Evolutionary conservation across 257 asterid genomes (phyloP).

Genomic region (Solanum piurae): DNA sequence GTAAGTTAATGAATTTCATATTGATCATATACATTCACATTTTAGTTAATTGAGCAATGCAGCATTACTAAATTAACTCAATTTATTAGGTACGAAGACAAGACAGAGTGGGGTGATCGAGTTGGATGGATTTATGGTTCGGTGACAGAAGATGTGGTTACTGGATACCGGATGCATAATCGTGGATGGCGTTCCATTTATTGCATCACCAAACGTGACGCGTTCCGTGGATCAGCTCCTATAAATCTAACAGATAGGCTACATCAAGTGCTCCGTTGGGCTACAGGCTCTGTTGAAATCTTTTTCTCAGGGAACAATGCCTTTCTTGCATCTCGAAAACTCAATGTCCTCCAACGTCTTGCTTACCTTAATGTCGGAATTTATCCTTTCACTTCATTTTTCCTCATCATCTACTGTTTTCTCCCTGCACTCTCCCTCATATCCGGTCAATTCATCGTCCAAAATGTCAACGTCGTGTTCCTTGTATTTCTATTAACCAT

Average conservation of each 20-base stretch:
- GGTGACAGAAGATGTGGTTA: slow-evolving; percentile 38
- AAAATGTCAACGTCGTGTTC: slow-evolving; percentile 18
- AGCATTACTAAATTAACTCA: not conserved
- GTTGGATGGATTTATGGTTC: slow-evolving; percentile 46
- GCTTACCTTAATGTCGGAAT: slow-evolving; percentile 35
- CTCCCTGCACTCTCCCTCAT: slow-evolving; percentile 38
- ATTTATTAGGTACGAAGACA: slow-evolving; percentile 27
- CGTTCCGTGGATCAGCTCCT: slow-evolving; percentile 39
- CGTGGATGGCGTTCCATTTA: slow-evolving; percentile 38
- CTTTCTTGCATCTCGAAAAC: slow-evolving; percentile 6
- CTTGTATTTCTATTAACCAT: slow-evolving; percentile 20
- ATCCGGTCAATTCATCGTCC: slow-evolving; percentile 32
- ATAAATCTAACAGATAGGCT: slow-evolving; percentile 36
- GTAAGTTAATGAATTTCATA: not conserved
- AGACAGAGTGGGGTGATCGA: slow-evolving; percentile 38
- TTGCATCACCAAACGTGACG: slow-evolving; percentile 31
- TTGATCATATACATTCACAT: not conserved
- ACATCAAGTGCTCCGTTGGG: slow-evolving; percentile 39
- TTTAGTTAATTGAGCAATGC: not conserved
- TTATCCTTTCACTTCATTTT: slow-evolving; percentile 31
- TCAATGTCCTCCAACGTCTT: slow-evolving; percentile 24
- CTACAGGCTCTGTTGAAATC: slow-evolving; percentile 37
- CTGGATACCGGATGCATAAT: slow-evolving; percentile 43
- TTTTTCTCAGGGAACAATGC: slow-evolving; percentile 34
- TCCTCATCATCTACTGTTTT: slow-evolving; percentile 30